Evolutionary conservation across 371 early-diverging fungal genomes (phyloP).

Genomic region (Mortierella sp.): DNA sequence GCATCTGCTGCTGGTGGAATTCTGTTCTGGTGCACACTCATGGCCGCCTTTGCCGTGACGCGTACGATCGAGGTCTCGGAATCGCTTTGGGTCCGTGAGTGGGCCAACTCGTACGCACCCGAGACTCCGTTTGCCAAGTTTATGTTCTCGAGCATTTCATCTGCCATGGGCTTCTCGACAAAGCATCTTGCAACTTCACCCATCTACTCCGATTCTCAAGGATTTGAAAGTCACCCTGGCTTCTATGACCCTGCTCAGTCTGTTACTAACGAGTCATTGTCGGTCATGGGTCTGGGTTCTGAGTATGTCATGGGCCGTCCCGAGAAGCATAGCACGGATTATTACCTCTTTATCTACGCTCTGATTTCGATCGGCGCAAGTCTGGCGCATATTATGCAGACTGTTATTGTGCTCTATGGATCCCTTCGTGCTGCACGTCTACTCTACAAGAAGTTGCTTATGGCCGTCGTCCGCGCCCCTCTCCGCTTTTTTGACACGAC

Average conservation of each 20-base stretch:
- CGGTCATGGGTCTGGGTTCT: slow-evolving; percentile 18
- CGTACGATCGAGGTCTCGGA: slow-evolving; percentile 64
- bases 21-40: slow-evolving; percentile 62
- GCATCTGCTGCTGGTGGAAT: slow-evolving; percentile 60
- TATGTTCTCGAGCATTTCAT: slow-evolving; percentile 37
- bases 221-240: slow-evolving; percentile 14
- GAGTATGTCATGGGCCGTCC: slow-evolving; percentile 15
- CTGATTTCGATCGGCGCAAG: slow-evolving; percentile 56
- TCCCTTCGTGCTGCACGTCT: slow-evolving; percentile 71
- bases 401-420: slow-evolving; percentile 67
- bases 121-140: slow-evolving; percentile 11
- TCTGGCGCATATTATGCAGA: slow-evolving; percentile 57
- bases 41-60: slow-evolving; percentile 55
- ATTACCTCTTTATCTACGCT: slow-evolving; percentile 54
- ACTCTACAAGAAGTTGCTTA: slow-evolving; percentile 68
- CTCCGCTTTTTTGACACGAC: slow-evolving; percentile 91
- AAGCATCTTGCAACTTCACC: slow-evolving; percentile 22
- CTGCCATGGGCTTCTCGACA: slow-evolving; percentile 18
- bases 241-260: slow-evolving; percentile 28
- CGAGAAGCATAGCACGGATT: slow-evolving; percentile 47
- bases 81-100: slow-evolving; percentile 68
- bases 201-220: slow-evolving; percentile 39
- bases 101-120: slow-evolving; percentile 60
- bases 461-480: slow-evolving; percentile 73
- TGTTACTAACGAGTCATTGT: slow-evolving; percentile 18